A percentile compares a stretch with the other conserved stretches of the same genome.
Evolutionary conservation across 202 grass and related monocot species (phyloP).

Genomic region (Digitaria exilis): DNA sequence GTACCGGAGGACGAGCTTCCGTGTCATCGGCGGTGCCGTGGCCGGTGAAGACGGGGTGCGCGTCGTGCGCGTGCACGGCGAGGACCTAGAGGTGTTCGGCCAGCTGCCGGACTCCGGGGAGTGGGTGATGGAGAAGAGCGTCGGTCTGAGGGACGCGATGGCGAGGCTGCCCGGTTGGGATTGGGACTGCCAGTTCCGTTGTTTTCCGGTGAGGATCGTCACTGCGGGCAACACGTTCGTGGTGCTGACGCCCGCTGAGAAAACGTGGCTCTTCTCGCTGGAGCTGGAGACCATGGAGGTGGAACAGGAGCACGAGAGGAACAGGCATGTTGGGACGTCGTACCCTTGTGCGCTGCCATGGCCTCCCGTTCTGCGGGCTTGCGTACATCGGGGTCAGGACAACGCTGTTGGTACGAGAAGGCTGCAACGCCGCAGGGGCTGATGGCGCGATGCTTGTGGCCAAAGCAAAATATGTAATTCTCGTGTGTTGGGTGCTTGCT

Average conservation of each 20-base stretch:
- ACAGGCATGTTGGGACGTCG: neutral
- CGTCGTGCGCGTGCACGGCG: neutral
- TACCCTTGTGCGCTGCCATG: slow-evolving; percentile 33
- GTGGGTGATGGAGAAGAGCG: slow-evolving; percentile 38
- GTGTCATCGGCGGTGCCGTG: neutral
- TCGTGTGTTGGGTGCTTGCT: no score
- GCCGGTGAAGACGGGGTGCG: neutral
- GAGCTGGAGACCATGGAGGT: slow-evolving; percentile 22
- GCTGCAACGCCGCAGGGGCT: neutral
- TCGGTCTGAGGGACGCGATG: neutral
- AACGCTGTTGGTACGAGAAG: neutral
- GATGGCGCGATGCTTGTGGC: no score
- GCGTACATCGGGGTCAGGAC: neutral
- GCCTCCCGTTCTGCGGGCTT: slow-evolving; percentile 18
- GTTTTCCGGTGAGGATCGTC: neutral
- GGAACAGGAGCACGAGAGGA: neutral
- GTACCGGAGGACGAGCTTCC: neutral
- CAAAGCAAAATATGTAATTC: no score
- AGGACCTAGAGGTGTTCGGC: neutral
- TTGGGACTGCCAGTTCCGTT: neutral
- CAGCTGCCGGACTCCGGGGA: neutral
- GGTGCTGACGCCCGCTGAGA: slow-evolving; percentile 8
- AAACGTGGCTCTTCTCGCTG: slow-evolving; percentile 39
- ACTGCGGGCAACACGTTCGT: neutral
- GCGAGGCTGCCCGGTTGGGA: neutral